Percentiles rank a stretch among this genome's conserved stretches.
Conservation (phyloP, 305 asterid genomes). For the Striga hermonthica region DNA sequence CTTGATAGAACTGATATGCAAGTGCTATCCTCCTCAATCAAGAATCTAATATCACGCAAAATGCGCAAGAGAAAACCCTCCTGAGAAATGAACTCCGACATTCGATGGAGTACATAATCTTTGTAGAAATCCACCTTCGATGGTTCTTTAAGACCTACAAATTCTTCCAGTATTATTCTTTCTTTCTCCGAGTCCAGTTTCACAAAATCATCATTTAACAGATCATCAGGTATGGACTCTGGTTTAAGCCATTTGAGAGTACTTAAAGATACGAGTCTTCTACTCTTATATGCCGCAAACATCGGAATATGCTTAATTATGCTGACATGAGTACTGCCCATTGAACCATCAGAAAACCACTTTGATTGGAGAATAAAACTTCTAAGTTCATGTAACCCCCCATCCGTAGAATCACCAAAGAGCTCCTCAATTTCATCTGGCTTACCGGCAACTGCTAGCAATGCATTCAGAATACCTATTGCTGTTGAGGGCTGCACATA, state of each 20-base stretch:
- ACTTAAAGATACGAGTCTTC: constrained; percentile 71
- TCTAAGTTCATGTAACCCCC: constrained; percentile 82
- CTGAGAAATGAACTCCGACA: constrained; percentile 58
- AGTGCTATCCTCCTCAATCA: constrained; percentile 68
- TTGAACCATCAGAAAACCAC: constrained; percentile 72
- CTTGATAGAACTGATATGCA: constrained; percentile 58
- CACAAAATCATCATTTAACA: constrained; percentile 79
- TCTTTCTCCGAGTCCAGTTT: constrained; percentile 84
- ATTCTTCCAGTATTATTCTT: constrained; percentile 58
- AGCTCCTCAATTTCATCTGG: constrained; percentile 58
- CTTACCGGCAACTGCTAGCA: constrained; percentile 58
- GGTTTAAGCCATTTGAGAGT: constrained; percentile 88
- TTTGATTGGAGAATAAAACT: constrained; percentile 91
- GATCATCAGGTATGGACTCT: constrained; percentile 56
- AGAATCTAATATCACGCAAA: constrained; percentile 53
- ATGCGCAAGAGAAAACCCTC: constrained; percentile 58
- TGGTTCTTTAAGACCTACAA: constrained; percentile 71
- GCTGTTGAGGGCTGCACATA: constrained; percentile 89
- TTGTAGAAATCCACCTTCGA: constrained; percentile 65
- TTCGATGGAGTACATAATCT: constrained; percentile 62
- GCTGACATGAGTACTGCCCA: constrained; percentile 53
- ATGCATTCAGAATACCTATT: constrained; percentile 70
- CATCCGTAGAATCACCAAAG: constrained; percentile 68
- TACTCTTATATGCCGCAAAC: constrained; percentile 88
- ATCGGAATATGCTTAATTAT: constrained; percentile 79